Percentiles rank a stretch among this genome's conserved stretches.
Conservation (phyloP, 1,139 yeast species). For the Tardiomyces blankii region DNA sequence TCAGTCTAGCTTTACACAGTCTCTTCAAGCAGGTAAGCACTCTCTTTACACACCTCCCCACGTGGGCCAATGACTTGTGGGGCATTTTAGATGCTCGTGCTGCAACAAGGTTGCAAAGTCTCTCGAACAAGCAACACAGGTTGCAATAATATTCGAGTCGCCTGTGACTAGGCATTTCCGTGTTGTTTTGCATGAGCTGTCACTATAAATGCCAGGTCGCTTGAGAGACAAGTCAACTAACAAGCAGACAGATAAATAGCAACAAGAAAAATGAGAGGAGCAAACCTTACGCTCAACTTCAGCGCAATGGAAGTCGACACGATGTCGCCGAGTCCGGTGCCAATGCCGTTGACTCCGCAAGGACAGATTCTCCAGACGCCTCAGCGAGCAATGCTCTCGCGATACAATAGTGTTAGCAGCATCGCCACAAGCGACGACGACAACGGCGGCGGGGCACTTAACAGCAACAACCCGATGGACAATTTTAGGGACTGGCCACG, state of each 20-base stretch:
- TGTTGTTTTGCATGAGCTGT: too few species aligned
- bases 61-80: too few species aligned
- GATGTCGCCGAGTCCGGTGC: background rate
- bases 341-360: background rate
- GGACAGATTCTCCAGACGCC: background rate
- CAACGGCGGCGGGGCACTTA: slow-evolving; percentile 11
- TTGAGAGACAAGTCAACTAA: too few species aligned
- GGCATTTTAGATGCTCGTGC: too few species aligned
- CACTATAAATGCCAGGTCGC: too few species aligned
- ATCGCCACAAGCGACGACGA: slow-evolving; percentile 21
- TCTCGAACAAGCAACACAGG: too few species aligned
- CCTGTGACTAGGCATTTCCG: too few species aligned
- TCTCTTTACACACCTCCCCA: too few species aligned
- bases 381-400: background rate
- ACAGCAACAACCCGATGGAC: slow-evolving; percentile 4
- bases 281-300: background rate
- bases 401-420: slow-evolving; percentile 13
- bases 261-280: background rate
- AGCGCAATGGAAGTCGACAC: background rate
- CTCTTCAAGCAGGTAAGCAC: too few species aligned
- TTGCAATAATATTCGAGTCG: too few species aligned
- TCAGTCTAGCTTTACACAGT: too few species aligned
- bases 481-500: slow-evolving; percentile 17
- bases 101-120: too few species aligned
- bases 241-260: background rate